phyloP scores from a whole-genome alignment of 768 basidiomycete species.

The Pleurotus ostreatus region DNA sequence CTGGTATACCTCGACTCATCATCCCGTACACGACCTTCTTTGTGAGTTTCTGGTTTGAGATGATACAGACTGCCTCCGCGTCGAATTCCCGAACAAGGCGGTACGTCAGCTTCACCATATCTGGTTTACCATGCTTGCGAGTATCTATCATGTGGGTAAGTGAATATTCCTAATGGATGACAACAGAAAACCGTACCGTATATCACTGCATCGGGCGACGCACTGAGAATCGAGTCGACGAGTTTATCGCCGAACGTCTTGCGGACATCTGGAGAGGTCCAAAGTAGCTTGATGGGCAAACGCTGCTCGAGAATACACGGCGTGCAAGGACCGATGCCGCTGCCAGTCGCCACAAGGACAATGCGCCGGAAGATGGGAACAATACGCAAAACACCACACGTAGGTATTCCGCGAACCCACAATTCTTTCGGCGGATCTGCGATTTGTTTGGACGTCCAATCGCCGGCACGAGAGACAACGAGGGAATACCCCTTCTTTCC shows the following conservation, averaged over 20 bases:
- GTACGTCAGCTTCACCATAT: constrained; percentile 35
- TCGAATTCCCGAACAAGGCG: constrained; percentile 32
- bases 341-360: constrained; percentile 52
- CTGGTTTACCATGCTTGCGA: constrained; percentile 31
- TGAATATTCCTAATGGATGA: neutral
- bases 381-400: constrained; percentile 46
- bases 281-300: constrained; percentile 33
- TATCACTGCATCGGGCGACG: constrained; percentile 34
- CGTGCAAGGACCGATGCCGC: constrained; percentile 46
- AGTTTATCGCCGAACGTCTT: constrained; percentile 37
- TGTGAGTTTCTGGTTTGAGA: constrained; percentile 37
- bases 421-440: constrained; percentile 44
- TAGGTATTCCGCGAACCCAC: constrained; percentile 52
- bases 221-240: constrained; percentile 32
- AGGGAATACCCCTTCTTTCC: constrained; percentile 43
- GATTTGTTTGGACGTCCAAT: constrained; percentile 51
- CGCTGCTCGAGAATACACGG: constrained; percentile 30
- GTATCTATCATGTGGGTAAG: constrained; percentile 22
- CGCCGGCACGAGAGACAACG: constrained; percentile 52
- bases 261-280: constrained; percentile 37
- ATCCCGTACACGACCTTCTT: constrained; percentile 35
- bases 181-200: constrained; percentile 16
- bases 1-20: constrained; percentile 35
- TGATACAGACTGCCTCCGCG: constrained; percentile 38
- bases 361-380: constrained; percentile 46